Percentiles rank a stretch among this genome's conserved stretches.
phyloP scores from a whole-genome alignment of 805 yeast species.

The Kurtzmaniella fragi region DNA sequence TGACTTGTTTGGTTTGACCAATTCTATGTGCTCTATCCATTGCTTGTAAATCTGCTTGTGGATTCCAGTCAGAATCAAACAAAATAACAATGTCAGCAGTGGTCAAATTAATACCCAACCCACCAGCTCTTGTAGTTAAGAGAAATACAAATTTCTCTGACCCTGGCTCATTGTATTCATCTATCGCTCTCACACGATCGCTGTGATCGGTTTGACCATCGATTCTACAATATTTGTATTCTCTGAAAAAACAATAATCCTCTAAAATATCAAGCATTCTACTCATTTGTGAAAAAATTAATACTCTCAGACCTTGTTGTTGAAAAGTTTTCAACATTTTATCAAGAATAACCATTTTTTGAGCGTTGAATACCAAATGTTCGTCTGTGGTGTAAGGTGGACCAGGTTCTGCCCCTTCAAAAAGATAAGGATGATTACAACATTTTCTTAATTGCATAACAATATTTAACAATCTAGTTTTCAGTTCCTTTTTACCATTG shows the following conservation, averaged over 20 bases:
- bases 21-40: slow-evolving; percentile 90
- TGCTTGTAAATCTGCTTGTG: slow-evolving; percentile 84
- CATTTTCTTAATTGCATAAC: slow-evolving; percentile 85
- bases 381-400: slow-evolving; percentile 86
- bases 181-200: slow-evolving; percentile 71
- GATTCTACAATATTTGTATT: slow-evolving; percentile 68
- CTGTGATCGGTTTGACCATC: slow-evolving; percentile 82
- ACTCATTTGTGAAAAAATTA: slow-evolving; percentile 81
- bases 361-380: slow-evolving; percentile 69
- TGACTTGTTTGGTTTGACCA: slow-evolving; percentile 81
- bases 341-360: slow-evolving; percentile 68
- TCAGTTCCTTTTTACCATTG: slow-evolving; percentile 67
- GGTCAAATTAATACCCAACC: slow-evolving; percentile 79
- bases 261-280: slow-evolving; percentile 76
- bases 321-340: slow-evolving; percentile 56
- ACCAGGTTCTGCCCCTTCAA: slow-evolving; percentile 88
- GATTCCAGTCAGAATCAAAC: slow-evolving; percentile 84
- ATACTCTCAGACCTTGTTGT: slow-evolving; percentile 69
- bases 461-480: slow-evolving; percentile 70
- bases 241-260: slow-evolving; percentile 70
- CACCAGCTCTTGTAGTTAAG: slow-evolving; percentile 85
- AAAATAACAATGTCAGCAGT: slow-evolving; percentile 74
- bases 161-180: slow-evolving; percentile 73
- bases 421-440: slow-evolving; percentile 79
- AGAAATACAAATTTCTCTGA: slow-evolving; percentile 69